These are phyloP conservation scores for Saururus chinensis DNA, from an alignment of 164 flowering plant species.

Conservation along the genomic window DNA sequence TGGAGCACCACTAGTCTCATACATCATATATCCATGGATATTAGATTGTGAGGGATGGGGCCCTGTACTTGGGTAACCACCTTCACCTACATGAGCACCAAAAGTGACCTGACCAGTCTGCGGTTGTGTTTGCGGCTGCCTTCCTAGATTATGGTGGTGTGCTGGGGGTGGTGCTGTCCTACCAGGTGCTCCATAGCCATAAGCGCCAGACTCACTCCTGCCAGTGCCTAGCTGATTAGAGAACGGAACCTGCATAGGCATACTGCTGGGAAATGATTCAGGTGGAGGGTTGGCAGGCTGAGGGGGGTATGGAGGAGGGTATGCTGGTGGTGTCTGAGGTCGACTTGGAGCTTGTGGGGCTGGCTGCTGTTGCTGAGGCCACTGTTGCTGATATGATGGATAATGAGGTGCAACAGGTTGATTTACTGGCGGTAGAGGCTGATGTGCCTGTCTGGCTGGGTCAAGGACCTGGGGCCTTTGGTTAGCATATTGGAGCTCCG, in stretches of 20 bases:
- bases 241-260: constrained; percentile 57
- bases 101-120: constrained; percentile 26
- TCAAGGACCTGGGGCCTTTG: constrained; percentile 44
- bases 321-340: constrained; percentile 34
- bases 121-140: constrained; percentile 13
- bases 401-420: constrained; percentile 29
- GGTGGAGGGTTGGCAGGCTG: constrained; percentile 47
- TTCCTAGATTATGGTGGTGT: constrained; percentile 32
- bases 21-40: constrained; percentile 54
- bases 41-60: constrained; percentile 41
- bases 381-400: constrained; percentile 61
- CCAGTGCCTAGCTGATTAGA: constrained; percentile 36
- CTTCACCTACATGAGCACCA: constrained; percentile 43
- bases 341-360: constrained; percentile 43
- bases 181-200: constrained; percentile 50
- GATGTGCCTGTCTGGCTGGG: constrained; percentile 30
- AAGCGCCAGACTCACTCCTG: constrained; percentile 40
- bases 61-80: constrained; percentile 32
- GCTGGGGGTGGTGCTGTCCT: constrained; percentile 45
- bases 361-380: constrained; percentile 55
- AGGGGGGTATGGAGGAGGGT: constrained; percentile 39
- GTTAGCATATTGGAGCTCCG: constrained; percentile 38
- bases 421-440: constrained; percentile 36
- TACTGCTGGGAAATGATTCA: constrained; percentile 46
- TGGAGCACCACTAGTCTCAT: constrained; percentile 55